Base-by-base conservation (phyloP, 2,329 filamentous ascomycete genomes). In the Camillea tinctor region DNA sequence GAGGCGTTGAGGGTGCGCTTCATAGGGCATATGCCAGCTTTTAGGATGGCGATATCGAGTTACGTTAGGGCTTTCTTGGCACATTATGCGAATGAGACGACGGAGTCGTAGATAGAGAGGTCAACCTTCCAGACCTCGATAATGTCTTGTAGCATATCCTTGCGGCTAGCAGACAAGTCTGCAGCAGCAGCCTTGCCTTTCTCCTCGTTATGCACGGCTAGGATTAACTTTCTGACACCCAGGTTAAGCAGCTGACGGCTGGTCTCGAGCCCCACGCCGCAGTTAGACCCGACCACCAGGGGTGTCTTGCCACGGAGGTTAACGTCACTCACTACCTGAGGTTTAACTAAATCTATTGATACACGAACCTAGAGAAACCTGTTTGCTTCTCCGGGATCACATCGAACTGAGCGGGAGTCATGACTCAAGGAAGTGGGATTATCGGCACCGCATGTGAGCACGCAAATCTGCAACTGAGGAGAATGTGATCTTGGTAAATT, bases 281-380 rank as follows among this genome's bases (percentile, higher is more conserved):
- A 66, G 56, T 75, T 75, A 21, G 71, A 66, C 11, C 73, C 74
- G 3, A 71, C 73, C 21, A 75, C 61, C 21, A 74, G 61, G 50
- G 72, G 24, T 7, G 64, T 24, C 50, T 55, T 55, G 3, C 59
- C 55, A 2, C 26, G 21, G 0, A 61, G 55, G 9, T 55, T 36
- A 20, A 55, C 30, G 49, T 49, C 50, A 49, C 19, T 48, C 15
- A 59, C 56, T 6, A 40, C 56, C 49, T 54, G 11, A 20, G 61
- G 55, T n/a, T 54, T 56, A 30, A 11, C 40, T 36, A 56, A n/a
- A 63, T 50, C 36, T 63, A 59, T 11, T 52, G 55, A 19, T 59
- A 58, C 22, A 61, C 7, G 44, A 48, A 63, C 22, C 56, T 49
- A 36, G 54, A 50, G 30, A 61, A 50, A 53, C 58, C 61, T 4